Evolutionary conservation across 371 early-diverging fungal genomes (phyloP).

Genomic region (Circinella minor): DNA sequence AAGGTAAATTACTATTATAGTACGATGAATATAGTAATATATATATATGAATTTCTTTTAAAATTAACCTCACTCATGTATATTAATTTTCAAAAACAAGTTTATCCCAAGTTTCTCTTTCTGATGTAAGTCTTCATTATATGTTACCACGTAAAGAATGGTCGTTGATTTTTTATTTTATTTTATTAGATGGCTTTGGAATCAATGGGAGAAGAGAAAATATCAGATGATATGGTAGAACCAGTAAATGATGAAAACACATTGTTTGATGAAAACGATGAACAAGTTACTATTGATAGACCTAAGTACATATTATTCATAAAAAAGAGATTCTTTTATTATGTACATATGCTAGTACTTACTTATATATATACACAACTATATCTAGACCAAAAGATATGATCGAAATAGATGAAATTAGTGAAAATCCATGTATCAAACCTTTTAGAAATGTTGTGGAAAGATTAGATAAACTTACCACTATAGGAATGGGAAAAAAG

Average conservation of each 20-base stretch:
- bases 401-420: constrained; percentile 62
- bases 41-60: not conserved
- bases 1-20: constrained; percentile 27
- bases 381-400: not conserved
- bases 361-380: not conserved
- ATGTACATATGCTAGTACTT: no score
- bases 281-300: constrained; percentile 7
- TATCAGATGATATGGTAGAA: not conserved
- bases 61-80: no score
- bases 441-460: constrained; percentile 53
- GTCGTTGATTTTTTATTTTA: not conserved
- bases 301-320: not conserved
- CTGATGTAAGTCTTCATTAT: constrained; percentile 18
- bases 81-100: constrained; percentile 7
- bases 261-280: not conserved
- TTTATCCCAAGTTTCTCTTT: constrained; percentile 29
- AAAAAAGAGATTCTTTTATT: no score
- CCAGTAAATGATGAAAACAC: not conserved
- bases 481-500: constrained; percentile 8
- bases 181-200: constrained; percentile 23
- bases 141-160: not conserved
- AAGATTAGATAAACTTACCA: constrained; percentile 51
- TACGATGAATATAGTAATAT: not conserved
- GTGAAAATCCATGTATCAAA: constrained; percentile 66
- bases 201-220: constrained; percentile 8